A percentile compares a stretch with the other conserved stretches of the same genome.
These are phyloP conservation scores for Paracamarosporium sp. DNA, from an alignment of 2,329 filamentous ascomycete genomes.

Conservation along the genomic window DNA sequence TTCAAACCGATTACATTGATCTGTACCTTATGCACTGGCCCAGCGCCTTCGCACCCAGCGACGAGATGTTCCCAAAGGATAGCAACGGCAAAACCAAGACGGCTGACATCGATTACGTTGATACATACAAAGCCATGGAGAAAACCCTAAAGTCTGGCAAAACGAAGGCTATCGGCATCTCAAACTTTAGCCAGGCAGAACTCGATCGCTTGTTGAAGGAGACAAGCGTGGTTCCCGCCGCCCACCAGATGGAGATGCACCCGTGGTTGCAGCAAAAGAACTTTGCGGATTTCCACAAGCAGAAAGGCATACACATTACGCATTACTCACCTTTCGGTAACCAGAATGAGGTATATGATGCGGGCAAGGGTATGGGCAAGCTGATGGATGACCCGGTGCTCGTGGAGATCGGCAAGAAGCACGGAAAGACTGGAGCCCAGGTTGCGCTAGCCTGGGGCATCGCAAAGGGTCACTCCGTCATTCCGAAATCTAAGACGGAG, in stretches of 20 bases:
- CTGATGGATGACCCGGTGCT: slow-evolving; percentile 64
- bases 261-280: slow-evolving; percentile 36
- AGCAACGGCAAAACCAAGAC: slow-evolving; percentile 32
- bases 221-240: slow-evolving; percentile 33
- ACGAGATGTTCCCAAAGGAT: slow-evolving; percentile 62
- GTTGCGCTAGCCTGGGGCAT: slow-evolving; percentile 87
- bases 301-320: slow-evolving; percentile 40
- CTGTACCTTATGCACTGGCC: slow-evolving; percentile 81
- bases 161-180: slow-evolving; percentile 38
- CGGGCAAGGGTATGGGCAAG: slow-evolving; percentile 36
- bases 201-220: slow-evolving; percentile 61
- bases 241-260: slow-evolving; percentile 41
- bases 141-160: slow-evolving; percentile 42
- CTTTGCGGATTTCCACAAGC: slow-evolving; percentile 34
- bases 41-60: slow-evolving; percentile 80
- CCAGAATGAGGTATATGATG: slow-evolving; percentile 41
- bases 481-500: slow-evolving; percentile 43
- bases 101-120: slow-evolving; percentile 34
- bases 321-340: slow-evolving; percentile 46
- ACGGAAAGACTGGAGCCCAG: slow-evolving; percentile 79
- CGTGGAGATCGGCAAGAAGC: slow-evolving; percentile 69
- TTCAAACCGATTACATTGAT: slow-evolving; percentile 85
- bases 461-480: slow-evolving; percentile 58
- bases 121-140: slow-evolving; percentile 51
- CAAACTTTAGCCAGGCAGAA: slow-evolving; percentile 41